Conservation (phyloP, 1,139 yeast genomes). For the Debaryomyces singareniensis region DNA sequence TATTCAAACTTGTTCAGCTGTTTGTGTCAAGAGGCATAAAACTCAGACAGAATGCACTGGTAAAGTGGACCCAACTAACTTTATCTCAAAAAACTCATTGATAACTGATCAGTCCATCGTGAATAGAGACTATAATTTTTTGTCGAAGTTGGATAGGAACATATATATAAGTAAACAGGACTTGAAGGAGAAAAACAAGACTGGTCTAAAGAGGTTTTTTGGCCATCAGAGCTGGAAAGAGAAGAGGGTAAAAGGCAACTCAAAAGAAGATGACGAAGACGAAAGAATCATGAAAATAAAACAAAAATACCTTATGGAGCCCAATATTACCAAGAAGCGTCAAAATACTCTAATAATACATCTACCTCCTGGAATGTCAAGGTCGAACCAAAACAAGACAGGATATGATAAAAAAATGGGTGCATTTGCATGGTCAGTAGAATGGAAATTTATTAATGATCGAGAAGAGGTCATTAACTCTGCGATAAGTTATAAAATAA, state of each 20-base stretch:
- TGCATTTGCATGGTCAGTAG: conserved; percentile 72
- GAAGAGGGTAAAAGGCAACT: conserved; percentile 13
- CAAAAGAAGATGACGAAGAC: too few species aligned
- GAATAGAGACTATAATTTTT: conserved; percentile 80
- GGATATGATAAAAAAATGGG: conserved; percentile 65
- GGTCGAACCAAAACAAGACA: conserved; percentile 61
- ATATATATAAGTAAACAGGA: conserved; percentile 49
- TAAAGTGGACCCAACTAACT: conserved; percentile 52
- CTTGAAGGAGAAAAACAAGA: conserved; percentile 28
- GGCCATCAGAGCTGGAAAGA: too few species aligned
- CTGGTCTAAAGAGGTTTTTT: conserved; percentile 29
- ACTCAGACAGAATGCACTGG: conserved; percentile 61
- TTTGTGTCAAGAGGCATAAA: conserved; percentile 71
- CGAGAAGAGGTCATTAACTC: conserved; percentile 16
- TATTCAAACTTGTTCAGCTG: conserved; percentile 59
- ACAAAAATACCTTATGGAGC: conserved; percentile 17
- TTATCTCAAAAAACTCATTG: conserved; percentile 41
- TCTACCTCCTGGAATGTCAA: conserved; percentile 72
- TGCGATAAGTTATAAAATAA: conserved; percentile 42
- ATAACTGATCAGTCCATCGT: conserved; percentile 32
- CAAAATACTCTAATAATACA: conserved; percentile 34
- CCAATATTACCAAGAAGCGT: conserved; percentile 22
- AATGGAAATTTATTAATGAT: conserved; percentile 49
- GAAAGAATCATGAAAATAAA: neutral
- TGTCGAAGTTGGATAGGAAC: conserved; percentile 54